phyloP scores from a whole-genome alignment of 306 rosid genomes.

The Ormosia semicastrata region DNA sequence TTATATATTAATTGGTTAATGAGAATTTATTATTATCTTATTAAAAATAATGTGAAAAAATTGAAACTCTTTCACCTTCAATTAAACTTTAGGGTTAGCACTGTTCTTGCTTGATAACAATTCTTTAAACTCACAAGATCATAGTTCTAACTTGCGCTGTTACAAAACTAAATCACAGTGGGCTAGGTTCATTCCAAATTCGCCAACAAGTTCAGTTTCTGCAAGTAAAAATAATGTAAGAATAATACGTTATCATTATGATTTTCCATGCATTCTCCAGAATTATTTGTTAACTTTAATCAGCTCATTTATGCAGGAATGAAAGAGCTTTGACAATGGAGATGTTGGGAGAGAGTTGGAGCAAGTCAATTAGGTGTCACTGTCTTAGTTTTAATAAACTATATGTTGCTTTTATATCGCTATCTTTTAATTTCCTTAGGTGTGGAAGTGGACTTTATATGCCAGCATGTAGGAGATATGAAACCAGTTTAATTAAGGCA shows the following conservation, averaged over 20 bases:
- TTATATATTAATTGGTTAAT: no score
- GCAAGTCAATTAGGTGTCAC: conserved; percentile 28
- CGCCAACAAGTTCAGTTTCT: conserved; percentile 56
- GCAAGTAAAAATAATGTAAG: conserved; percentile 54
- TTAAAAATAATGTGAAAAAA: no score
- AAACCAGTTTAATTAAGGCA: background rate
- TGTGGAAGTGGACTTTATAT: conserved; percentile 10
- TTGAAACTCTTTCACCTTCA: background rate
- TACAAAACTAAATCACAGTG: conserved; percentile 49
- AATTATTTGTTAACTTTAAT: background rate
- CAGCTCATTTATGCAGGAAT: conserved; percentile 34
- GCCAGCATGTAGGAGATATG: background rate
- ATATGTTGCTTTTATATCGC: background rate
- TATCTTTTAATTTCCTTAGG: conserved; percentile 16
- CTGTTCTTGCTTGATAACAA: background rate
- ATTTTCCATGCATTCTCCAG: background rate
- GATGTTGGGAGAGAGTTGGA: background rate
- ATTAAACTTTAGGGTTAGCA: background rate
- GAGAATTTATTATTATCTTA: no score
- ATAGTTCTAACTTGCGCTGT: background rate
- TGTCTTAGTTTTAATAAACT: conserved; percentile 14
- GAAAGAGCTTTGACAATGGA: conserved; percentile 20
- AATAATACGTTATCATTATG: background rate
- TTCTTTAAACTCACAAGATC: background rate
- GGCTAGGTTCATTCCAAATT: conserved; percentile 89